These are phyloP conservation scores for Fusarium duplospermum DNA, from an alignment of 2,329 filamentous ascomycete genomes.

Conservation along the genomic window DNA sequence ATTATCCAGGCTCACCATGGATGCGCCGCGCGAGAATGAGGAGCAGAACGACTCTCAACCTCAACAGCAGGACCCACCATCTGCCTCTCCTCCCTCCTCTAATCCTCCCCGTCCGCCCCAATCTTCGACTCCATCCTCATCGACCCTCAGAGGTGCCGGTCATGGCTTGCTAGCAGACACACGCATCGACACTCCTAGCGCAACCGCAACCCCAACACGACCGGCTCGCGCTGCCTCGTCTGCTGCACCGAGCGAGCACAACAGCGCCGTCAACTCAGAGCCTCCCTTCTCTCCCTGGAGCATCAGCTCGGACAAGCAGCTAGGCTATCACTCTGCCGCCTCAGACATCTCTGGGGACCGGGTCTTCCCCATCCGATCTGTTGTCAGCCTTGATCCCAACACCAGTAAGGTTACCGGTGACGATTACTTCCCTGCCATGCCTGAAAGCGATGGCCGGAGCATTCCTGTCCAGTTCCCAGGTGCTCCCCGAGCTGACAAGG, in stretches of 20 bases:
- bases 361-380: conserved; percentile 86
- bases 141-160: conserved; percentile 14
- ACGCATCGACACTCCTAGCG: conserved; percentile 6
- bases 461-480: conserved; percentile 47
- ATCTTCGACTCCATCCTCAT: conserved; percentile 23
- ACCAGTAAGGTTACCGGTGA: conserved; percentile 54
- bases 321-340: conserved; percentile 45
- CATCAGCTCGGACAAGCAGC: conserved; percentile 55
- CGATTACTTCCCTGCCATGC: conserved; percentile 52
- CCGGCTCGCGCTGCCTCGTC: conserved; percentile 27
- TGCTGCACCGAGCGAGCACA: conserved; percentile 32
- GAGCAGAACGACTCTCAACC: conserved; percentile 13
- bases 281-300: conserved; percentile 56
- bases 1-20: conserved; percentile 37
- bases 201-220: conserved; percentile 19
- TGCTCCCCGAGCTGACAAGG: conserved; percentile 45
- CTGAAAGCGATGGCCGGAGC: conserved; percentile 48
- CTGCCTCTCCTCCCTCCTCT: background rate
- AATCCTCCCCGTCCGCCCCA: conserved; percentile 11
- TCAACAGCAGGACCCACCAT: conserved; percentile 7
- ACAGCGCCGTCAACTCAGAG: conserved; percentile 34
- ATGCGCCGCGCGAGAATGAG: conserved; percentile 31
- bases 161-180: conserved; percentile 6
- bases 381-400: conserved; percentile 75
- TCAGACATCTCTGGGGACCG: conserved; percentile 64